A percentile compares a stretch with the other conserved stretches of the same genome.
phyloP scores from a whole-genome alignment of 495 filamentous ascomycete genomes.

The Penicillium salamii region DNA sequence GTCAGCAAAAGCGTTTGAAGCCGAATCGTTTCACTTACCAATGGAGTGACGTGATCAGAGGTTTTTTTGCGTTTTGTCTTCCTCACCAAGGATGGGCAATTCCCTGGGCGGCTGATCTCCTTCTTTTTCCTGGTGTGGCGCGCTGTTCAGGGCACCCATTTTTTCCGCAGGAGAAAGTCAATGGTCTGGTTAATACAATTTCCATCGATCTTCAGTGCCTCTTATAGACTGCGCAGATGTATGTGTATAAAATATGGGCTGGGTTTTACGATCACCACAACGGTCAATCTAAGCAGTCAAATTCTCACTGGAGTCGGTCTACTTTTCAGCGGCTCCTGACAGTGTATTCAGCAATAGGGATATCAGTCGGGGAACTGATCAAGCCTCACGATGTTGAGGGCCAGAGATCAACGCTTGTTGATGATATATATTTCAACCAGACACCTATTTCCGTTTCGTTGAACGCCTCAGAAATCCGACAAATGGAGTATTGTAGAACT shows the following conservation, averaged over 20 bases:
- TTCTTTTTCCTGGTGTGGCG: background rate
- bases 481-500: too few relatives aligned
- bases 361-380: too few relatives aligned
- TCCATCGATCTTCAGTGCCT: background rate
- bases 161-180: background rate
- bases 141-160: background rate
- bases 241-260: background rate
- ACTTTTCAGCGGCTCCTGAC: too few relatives aligned
- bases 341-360: too few relatives aligned
- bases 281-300: too few relatives aligned
- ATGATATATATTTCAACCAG: too few relatives aligned
- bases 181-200: background rate
- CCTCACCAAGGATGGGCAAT: background rate
- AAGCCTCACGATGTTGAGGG: too few relatives aligned
- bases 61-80: background rate
- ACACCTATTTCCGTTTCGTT: too few relatives aligned
- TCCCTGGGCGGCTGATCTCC: background rate
- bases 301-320: too few relatives aligned
- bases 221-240: constrained; percentile 3
- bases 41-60: background rate
- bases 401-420: too few relatives aligned
- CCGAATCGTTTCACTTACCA: constrained; percentile 1
- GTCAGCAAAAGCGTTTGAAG: background rate
- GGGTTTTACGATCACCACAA: background rate
- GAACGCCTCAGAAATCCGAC: too few relatives aligned